Evolutionary conservation across 2,329 filamentous ascomycete genomes (phyloP), one percentile per base, ranked within the genome.

Genomic region (Escovopsis weberi): DNA sequence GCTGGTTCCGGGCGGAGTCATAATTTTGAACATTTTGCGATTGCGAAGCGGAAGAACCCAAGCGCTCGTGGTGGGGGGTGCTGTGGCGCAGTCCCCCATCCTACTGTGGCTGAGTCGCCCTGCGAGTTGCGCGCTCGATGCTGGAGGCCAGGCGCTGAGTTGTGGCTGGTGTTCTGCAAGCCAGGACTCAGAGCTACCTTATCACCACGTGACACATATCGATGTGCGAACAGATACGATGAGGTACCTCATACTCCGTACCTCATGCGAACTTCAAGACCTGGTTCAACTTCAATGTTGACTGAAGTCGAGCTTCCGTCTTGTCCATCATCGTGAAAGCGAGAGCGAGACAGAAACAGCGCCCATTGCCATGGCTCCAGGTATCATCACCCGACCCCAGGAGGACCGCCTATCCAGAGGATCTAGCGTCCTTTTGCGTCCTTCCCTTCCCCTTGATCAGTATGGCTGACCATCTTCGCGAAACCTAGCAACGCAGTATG

Each of bases 401-500:
- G 28, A 32, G 11, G 28, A 32, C 28, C 7, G 28, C 40, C 26
- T 34, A 23, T 23, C 23, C 4, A 23, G 23, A 23, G 23, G 4
- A 4, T 23, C 8, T 4, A 32, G 4, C 28, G 11, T 32, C 11
- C 11, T 9, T 11, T 32, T 9, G 3, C 28, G 11, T 11, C 28
- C 28, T 9, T 32, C 15, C 15, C 28, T 32, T 32, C 28, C 6
- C 10, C 28, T 32, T 32, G 28, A 11, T 9, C 8, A 11, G 8
- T 7, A 11, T 32, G 11, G 28, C 28, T 32, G 28, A 32, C 28
- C 28, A 11, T 32, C 28, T 32, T 2, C 28, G 28, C 23, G 28
- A 32, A 1, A 32, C 28, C 35, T 48, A 79, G 74, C 73, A 61
- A 70, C 79, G 50, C 86, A 94, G 70, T 88, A 85, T 65, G 82